A percentile compares a stretch with the other conserved stretches of the same genome.
Evolutionary conservation across 768 basidiomycete species (phyloP).

Genomic region (Dictyophora rubrovolvata): DNA sequence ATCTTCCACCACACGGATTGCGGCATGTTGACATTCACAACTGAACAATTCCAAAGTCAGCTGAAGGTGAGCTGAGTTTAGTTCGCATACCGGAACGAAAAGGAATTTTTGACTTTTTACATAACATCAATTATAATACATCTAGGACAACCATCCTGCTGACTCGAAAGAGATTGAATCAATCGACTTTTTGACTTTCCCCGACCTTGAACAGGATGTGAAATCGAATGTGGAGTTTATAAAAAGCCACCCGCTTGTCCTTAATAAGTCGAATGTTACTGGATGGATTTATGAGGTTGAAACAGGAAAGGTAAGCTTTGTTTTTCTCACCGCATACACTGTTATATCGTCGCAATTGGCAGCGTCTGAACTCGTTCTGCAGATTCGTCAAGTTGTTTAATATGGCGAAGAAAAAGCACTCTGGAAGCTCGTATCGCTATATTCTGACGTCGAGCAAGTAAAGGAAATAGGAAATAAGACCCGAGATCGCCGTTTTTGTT

Average conservation of each 20-base stretch:
- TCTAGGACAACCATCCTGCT: slow-evolving; percentile 7
- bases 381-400: slow-evolving; percentile 6
- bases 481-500: too few species aligned
- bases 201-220: slow-evolving; percentile 40
- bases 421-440: too few species aligned
- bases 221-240: slow-evolving; percentile 50
- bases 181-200: slow-evolving; percentile 50
- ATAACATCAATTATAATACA: too few species aligned
- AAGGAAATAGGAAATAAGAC: too few species aligned
- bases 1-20: slow-evolving; percentile 66
- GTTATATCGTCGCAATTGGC: not conserved
- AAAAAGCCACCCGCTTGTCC: slow-evolving; percentile 43
- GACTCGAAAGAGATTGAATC: slow-evolving; percentile 25
- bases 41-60: slow-evolving; percentile 35
- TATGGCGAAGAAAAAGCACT: too few species aligned
- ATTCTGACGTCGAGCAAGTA: too few species aligned
- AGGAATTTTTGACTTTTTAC: too few species aligned
- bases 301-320: slow-evolving; percentile 46
- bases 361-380: not conserved
- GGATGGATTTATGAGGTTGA: slow-evolving; percentile 63
- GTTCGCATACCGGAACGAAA: too few species aligned
- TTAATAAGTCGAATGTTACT: slow-evolving; percentile 42
- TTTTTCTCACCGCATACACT: not conserved
- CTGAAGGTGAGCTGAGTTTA: slow-evolving; percentile 35
- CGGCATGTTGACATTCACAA: slow-evolving; percentile 60